Conservation (phyloP, 2,329 filamentous ascomycete genomes). For the Hirsutella minnesotensis region DNA sequence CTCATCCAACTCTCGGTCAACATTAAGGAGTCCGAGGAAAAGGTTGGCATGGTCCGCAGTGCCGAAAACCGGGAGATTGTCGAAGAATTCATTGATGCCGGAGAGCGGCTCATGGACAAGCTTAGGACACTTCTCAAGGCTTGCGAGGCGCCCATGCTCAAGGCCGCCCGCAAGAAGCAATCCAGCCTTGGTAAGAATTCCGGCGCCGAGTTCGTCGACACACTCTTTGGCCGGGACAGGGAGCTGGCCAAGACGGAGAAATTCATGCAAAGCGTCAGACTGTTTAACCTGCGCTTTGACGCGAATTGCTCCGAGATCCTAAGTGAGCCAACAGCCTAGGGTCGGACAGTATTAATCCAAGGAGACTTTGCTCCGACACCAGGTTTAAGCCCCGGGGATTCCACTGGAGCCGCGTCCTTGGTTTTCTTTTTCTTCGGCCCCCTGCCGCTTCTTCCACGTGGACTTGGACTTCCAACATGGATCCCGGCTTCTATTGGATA, state of each 20-base stretch:
- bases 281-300: constrained; percentile 91
- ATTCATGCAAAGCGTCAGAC: constrained; percentile 77
- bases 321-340: constrained; percentile 42
- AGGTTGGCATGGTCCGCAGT: constrained; percentile 57
- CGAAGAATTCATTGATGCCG: constrained; percentile 81
- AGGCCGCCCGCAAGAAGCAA: constrained; percentile 65
- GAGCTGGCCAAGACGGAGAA: constrained; percentile 84
- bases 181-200: constrained; percentile 71
- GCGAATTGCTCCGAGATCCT: constrained; percentile 92
- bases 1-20: constrained; percentile 91
- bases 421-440: neutral
- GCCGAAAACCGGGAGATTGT: constrained; percentile 68
- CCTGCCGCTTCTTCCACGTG: neutral
- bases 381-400: neutral
- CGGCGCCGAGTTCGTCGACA: constrained; percentile 90
- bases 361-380: neutral
- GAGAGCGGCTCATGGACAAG: constrained; percentile 75
- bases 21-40: constrained; percentile 80
- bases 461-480: neutral
- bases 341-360: neutral
- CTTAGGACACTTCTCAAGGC: constrained; percentile 79
- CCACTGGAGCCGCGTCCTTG: neutral
- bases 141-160: constrained; percentile 93
- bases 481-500: constrained; percentile 3
- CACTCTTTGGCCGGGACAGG: constrained; percentile 84